phyloP scores from a whole-genome alignment of 2,329 filamentous ascomycete species.

The Nemania bipapillata region DNA sequence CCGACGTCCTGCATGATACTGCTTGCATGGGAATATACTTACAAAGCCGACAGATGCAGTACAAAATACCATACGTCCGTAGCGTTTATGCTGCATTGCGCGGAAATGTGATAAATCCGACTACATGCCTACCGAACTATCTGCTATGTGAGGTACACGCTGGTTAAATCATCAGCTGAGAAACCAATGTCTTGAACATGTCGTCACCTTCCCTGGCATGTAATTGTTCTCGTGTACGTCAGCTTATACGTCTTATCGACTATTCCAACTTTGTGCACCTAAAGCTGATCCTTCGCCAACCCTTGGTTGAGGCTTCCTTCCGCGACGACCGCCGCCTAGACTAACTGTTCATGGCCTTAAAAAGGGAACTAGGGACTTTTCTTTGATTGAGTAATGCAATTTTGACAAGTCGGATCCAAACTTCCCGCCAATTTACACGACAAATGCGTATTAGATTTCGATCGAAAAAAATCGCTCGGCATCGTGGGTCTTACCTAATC shows the following conservation, averaged over 20 bases:
- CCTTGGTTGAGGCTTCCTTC: conserved; percentile 9
- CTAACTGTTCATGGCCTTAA: conserved; percentile 2
- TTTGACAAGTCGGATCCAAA: conserved; percentile 15
- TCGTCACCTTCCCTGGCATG: conserved; percentile 7
- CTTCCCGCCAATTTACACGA: not conserved
- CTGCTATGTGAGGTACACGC: not conserved
- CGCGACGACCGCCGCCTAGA: not conserved
- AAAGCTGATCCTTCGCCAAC: conserved; percentile 11
- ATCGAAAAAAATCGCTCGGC: not conserved
- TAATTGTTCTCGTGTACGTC: conserved; percentile 21
- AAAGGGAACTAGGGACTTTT: conserved; percentile 36
- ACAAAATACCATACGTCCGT: conserved; percentile 9
- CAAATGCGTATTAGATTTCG: not conserved
- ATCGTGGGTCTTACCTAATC: not conserved
- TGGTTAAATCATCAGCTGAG: conserved; percentile 14
- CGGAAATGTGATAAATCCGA: conserved; percentile 4
- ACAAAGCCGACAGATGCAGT: not conserved
- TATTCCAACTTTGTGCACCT: conserved; percentile 1
- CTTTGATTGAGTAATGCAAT: conserved; percentile 11
- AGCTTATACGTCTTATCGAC: conserved; percentile 21
- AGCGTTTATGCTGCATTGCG: conserved; percentile 11
- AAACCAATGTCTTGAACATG: conserved; percentile 10
- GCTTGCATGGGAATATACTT: not conserved
- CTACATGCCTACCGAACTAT: not conserved
- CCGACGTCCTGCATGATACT: conserved; percentile 14